Percentiles rank a stretch among this genome's conserved stretches.
Conservation (phyloP, 2,329 filamentous ascomycete genomes). For the Neopestalotiopsis clavispora region DNA sequence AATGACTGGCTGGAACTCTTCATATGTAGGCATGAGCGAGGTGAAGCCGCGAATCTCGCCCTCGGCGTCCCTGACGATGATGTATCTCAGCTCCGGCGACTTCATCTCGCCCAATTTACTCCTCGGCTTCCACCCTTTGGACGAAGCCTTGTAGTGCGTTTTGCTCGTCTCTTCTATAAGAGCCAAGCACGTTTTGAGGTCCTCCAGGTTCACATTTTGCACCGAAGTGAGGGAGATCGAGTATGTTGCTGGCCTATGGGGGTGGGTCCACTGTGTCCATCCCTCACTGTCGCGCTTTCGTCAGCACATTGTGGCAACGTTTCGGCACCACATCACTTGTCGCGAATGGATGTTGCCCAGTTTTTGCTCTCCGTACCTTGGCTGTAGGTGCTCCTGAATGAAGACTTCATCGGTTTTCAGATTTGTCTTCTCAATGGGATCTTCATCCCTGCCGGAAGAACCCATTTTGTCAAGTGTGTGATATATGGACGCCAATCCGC, state of each 20-base stretch:
- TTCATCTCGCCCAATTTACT: constrained; percentile 72
- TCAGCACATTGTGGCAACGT: neutral
- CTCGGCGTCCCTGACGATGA: constrained; percentile 56
- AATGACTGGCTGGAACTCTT: constrained; percentile 68
- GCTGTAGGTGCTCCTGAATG: constrained; percentile 50
- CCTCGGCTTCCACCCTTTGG: constrained; percentile 64
- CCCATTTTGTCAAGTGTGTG: neutral
- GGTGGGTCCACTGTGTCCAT: constrained; percentile 54
- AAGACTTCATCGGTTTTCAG: constrained; percentile 53
- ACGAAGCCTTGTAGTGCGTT: constrained; percentile 66
- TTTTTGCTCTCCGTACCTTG: constrained; percentile 42
- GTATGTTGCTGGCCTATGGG: constrained; percentile 46
- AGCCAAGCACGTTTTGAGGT: constrained; percentile 58
- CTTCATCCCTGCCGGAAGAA: constrained; percentile 20
- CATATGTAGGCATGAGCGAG: constrained; percentile 75
- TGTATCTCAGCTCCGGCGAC: constrained; percentile 69
- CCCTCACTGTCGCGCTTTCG: neutral
- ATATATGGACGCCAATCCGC: no score
- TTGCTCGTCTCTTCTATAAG: constrained; percentile 68
- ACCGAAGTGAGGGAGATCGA: constrained; percentile 48
- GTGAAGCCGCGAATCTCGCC: constrained; percentile 57
- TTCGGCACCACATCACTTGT: neutral
- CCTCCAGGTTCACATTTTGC: constrained; percentile 41
- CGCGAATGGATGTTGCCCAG: no score
- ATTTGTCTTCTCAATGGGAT: constrained; percentile 55